phyloP scores from a whole-genome alignment of 257 asterid species.

The Nicotiana tabacum region DNA sequence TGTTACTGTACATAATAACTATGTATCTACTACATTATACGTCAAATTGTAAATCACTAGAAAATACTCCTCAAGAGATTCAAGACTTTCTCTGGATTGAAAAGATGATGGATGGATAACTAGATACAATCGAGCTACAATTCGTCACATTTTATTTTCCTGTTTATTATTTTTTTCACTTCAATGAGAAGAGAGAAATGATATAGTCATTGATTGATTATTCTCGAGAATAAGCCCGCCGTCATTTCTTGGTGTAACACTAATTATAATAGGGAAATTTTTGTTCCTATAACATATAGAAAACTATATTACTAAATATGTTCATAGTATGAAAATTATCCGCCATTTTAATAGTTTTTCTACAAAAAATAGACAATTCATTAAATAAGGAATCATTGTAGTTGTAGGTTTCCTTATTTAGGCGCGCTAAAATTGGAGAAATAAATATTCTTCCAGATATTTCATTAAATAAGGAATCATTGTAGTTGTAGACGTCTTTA shows the following conservation, averaged over 20 bases:
- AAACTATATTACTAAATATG: too few relatives aligned
- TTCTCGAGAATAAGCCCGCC: not conserved
- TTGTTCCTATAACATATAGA: too few relatives aligned
- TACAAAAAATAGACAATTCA: too few relatives aligned
- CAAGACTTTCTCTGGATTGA: not conserved
- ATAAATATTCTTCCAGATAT: too few relatives aligned
- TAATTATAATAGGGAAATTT: not conserved
- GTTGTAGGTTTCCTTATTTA: too few relatives aligned
- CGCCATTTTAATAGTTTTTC: too few relatives aligned
- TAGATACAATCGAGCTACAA: too few relatives aligned
- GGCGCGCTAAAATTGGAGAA: too few relatives aligned
- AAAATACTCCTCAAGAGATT: not conserved
- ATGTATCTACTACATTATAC: not conserved
- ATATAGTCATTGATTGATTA: not conserved
- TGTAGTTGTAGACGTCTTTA: too few relatives aligned
- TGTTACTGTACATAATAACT: not conserved
- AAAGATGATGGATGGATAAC: not conserved
- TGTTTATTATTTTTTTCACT: not conserved
- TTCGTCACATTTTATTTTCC: not conserved
- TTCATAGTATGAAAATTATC: too few relatives aligned
- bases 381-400: too few relatives aligned
- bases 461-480: too few relatives aligned
- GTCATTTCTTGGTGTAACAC: not conserved
- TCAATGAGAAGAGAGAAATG: not conserved
- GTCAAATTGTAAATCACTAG: not conserved